A percentile compares a stretch with the other conserved stretches of the same genome.
Evolutionary conservation across 2,329 filamentous ascomycete species (phyloP).

Genomic region (Fusarium sp.): DNA sequence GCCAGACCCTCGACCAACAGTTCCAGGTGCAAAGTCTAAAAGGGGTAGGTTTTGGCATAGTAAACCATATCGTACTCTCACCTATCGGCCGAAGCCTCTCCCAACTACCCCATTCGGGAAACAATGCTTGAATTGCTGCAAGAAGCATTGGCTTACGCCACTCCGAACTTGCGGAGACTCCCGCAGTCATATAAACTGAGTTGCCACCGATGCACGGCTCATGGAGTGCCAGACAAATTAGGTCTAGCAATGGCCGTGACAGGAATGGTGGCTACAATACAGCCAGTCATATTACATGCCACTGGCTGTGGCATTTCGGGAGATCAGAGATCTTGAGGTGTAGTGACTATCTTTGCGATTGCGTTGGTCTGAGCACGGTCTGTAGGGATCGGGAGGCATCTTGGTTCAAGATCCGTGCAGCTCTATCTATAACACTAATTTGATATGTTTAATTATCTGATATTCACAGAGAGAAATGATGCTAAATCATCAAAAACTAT

Average conservation of each 20-base stretch:
- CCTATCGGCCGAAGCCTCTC: neutral
- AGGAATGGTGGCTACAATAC: constrained; percentile 2
- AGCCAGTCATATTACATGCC: constrained; percentile 18
- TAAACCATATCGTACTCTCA: neutral
- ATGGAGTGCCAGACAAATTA: neutral
- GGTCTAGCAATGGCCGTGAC: neutral
- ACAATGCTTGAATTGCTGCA: neutral
- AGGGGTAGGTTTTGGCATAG: neutral
- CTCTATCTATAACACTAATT: neutral
- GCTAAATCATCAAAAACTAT: neutral
- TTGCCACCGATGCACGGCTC: neutral
- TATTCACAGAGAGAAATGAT: neutral
- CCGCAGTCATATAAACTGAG: constrained; percentile 8
- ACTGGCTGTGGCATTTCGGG: neutral
- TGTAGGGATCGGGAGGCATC: neutral
- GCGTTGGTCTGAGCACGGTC: neutral
- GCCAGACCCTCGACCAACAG: neutral
- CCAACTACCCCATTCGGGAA: neutral
- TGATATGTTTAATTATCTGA: no score
- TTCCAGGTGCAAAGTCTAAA: neutral
- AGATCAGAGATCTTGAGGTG: neutral
- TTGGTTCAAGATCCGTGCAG: neutral
- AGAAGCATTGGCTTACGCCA: neutral
- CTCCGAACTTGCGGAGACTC: neutral
- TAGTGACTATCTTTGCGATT: neutral